A percentile compares a stretch with the other conserved stretches of the same genome.
Evolutionary conservation across 1,284 basidiomycete genomes (phyloP).

Genomic region (Ceratobasidium sp.): DNA sequence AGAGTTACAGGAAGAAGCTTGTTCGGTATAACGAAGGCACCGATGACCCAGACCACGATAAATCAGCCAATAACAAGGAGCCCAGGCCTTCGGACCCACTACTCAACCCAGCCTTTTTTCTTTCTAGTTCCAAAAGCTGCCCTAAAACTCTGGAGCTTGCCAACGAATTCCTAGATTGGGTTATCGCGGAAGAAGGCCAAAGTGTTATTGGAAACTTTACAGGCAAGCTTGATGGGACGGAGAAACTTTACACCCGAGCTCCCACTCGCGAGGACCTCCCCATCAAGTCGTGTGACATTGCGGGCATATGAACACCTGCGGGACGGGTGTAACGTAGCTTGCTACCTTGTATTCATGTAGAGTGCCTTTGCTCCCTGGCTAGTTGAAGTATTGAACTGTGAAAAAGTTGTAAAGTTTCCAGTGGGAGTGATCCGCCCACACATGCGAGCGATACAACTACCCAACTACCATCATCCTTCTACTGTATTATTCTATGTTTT

Average conservation of each 20-base stretch:
- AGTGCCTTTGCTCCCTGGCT: no score
- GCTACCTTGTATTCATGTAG: no score
- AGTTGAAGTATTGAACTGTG: no score
- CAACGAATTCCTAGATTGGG: conserved; percentile 55
- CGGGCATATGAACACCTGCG: no score
- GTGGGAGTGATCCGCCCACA: no score
- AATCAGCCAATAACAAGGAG: not conserved
- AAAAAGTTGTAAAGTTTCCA: no score
- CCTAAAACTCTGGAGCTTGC: conserved; percentile 46
- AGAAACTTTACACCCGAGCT: conserved; percentile 17
- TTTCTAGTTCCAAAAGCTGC: conserved; percentile 47
- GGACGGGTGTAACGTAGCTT: no score
- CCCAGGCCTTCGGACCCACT: conserved; percentile 48
- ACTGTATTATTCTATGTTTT: no score
- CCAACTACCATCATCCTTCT: no score
- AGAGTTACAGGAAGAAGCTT: conserved; percentile 47
- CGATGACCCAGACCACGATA: conserved; percentile 35
- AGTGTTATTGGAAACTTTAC: conserved; percentile 52
- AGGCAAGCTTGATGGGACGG: conserved; percentile 43
- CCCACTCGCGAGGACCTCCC: not conserved
- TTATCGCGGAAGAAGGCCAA: conserved; percentile 52
- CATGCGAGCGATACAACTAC: no score
- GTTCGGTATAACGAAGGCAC: conserved; percentile 29
- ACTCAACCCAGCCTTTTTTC: conserved; percentile 56
- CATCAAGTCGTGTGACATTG: not conserved